Evolutionary conservation across 305 asterid genomes (phyloP).

Genomic region (Rubia tinctorum): DNA sequence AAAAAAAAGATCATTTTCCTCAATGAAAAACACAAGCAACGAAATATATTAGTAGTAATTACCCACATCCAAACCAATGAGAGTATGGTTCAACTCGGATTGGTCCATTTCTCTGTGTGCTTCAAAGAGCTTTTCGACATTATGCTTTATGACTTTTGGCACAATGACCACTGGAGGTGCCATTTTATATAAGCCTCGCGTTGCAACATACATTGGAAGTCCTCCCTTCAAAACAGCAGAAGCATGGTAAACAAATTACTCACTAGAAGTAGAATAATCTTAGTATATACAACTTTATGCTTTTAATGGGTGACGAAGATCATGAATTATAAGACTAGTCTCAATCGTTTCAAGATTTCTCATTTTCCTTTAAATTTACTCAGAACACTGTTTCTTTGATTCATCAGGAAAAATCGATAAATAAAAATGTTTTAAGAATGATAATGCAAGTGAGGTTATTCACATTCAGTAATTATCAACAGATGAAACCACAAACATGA

Average conservation of each 20-base stretch:
- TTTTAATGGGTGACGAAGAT: background rate
- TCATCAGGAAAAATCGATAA: background rate
- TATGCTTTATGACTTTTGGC: slow-evolving; percentile 69
- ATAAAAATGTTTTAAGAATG: background rate
- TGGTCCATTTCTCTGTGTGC: slow-evolving; percentile 96
- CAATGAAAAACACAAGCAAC: slow-evolving; percentile 3
- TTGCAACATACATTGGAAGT: slow-evolving; percentile 91
- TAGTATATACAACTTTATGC: background rate
- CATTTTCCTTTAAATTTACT: background rate
- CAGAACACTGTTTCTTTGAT: background rate
- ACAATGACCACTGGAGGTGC: slow-evolving; percentile 85
- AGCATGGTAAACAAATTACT: background rate
- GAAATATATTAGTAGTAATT: slow-evolving; percentile 29
- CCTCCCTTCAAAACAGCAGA: slow-evolving; percentile 56
- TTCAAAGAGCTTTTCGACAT: slow-evolving; percentile 84
- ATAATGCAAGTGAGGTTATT: background rate
- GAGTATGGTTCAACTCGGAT: slow-evolving; percentile 75
- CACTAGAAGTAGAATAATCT: background rate
- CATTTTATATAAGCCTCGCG: slow-evolving; percentile 84
- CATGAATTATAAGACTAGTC: background rate
- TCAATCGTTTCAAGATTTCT: background rate
- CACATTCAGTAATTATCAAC: background rate
- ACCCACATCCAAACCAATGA: slow-evolving; percentile 92
- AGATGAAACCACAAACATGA: background rate
- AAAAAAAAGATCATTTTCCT: background rate